Evolutionary conservation across 352 stramenopile species (phyloP).

Genomic region (Blastocystis hominis): DNA sequence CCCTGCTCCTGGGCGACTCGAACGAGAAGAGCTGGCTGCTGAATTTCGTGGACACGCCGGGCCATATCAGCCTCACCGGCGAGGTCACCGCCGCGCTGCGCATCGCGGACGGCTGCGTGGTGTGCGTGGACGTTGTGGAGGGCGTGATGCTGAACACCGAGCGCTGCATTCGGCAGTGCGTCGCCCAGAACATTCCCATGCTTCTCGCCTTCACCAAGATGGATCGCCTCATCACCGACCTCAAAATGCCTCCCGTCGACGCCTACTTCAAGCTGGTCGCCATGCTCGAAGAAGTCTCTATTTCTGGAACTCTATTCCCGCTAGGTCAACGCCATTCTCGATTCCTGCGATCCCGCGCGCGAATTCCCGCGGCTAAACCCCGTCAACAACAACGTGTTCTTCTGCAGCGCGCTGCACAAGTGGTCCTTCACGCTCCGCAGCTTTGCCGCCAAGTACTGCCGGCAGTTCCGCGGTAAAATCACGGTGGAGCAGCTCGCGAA

Average conservation of each 20-base stretch:
- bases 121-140: slow-evolving; percentile 93
- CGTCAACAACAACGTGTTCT: slow-evolving; percentile 88
- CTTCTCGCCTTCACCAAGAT: slow-evolving; percentile 90
- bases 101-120: slow-evolving; percentile 80
- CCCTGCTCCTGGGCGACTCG: slow-evolving; percentile 80
- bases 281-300: slow-evolving; percentile 91
- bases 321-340: slow-evolving; percentile 58
- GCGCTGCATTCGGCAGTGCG: slow-evolving; percentile 79
- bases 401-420: slow-evolving; percentile 84
- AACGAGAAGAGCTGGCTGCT: slow-evolving; percentile 87
- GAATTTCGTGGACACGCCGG: slow-evolving; percentile 80
- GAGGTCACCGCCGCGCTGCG: slow-evolving; percentile 69
- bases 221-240: slow-evolving; percentile 92
- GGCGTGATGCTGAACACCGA: slow-evolving; percentile 96
- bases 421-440: slow-evolving; percentile 91
- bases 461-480: slow-evolving; percentile 67
- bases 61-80: slow-evolving; percentile 18
- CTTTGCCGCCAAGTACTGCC: slow-evolving; percentile 76
- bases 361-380: slow-evolving; percentile 70
- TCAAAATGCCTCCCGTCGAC: slow-evolving; percentile 90
- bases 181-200: slow-evolving; percentile 77
- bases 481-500: slow-evolving; percentile 74
- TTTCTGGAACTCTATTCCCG: slow-evolving; percentile 63
- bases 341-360: background rate
- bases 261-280: slow-evolving; percentile 94